Base-by-base conservation (phyloP, 164 flowering plant species). In the Vitis riparia region DNA sequence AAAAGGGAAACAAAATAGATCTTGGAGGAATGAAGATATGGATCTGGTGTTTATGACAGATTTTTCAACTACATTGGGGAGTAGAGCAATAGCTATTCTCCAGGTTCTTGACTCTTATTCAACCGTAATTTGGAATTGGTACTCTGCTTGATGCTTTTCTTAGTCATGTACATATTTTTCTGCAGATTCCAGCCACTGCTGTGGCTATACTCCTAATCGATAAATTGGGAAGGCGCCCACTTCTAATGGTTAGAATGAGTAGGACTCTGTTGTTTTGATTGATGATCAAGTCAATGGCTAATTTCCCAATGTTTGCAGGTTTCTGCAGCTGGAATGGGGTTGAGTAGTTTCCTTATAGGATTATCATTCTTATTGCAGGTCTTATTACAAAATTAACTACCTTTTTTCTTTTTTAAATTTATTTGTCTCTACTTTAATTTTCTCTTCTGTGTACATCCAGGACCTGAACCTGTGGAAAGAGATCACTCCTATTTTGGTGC, bases 291-390 rank as follows among this genome's bases (percentile, higher is more conserved):
- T 37, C 5, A 37, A 37, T 37, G 7, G 44, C 44, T 37, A 37
- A 37, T 37, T 37, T 37, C 5, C 44, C 44, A 3, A 37, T 37
- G 44, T 6, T 3, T 58, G 61, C 9, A 56, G 59, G 27, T 58
- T 58, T 58, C 61, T 56, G n/a, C 61, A 15, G 61, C 61, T 19
- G 61, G 61, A 58, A 58, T 58, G 61, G n/a, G 27, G 11, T n/a
- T 58, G 19, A 58, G 61, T 16, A 15, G 61, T 16, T 19, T 58
- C 11, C 11, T 15, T 15, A 16, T 58, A 58, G 61, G 23, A 16
- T 15, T 58, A 0, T 58, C 61, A 58, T 58, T 58, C 23, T 58
- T 9, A 10, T 15, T 58, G 61, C 61, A 58, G 61, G 61, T 58
- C 2, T 15, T 3, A 6, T 58, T 53, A 11, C 56, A 12, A 53